Percentiles rank a stretch among this genome's conserved stretches.
These are phyloP conservation scores for Blepharisma undulans DNA, from an alignment of 169 alveolate species.

Conservation along the genomic window DNA sequence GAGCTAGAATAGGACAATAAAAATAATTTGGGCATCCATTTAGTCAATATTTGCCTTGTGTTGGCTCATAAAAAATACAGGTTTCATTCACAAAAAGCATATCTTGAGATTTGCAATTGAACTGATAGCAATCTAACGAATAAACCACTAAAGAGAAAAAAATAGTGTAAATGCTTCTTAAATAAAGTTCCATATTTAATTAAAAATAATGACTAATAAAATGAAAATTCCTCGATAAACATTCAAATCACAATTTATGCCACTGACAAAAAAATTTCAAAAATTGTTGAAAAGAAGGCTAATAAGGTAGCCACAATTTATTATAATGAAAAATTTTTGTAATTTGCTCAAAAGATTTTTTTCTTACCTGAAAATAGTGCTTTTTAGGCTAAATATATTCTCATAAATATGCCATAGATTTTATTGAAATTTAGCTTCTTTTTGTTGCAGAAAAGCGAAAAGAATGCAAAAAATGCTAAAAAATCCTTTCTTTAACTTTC, in stretches of 20 bases:
- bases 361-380: too few relatives aligned
- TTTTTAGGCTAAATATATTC: too few relatives aligned
- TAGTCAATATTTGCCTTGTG: background rate
- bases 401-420: too few relatives aligned
- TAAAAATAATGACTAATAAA: background rate
- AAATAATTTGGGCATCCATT: background rate
- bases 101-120: background rate
- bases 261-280: background rate
- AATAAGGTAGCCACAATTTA: background rate
- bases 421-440: too few relatives aligned
- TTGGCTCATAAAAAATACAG: background rate
- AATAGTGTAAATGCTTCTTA: background rate
- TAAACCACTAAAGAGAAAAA: background rate
- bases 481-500: too few relatives aligned
- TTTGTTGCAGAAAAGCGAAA: too few relatives aligned
- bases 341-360: too few relatives aligned
- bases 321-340: background rate
- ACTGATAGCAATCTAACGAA: background rate
- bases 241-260: background rate
- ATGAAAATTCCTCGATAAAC: background rate
- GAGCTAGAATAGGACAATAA: background rate
- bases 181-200: background rate
- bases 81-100: background rate
- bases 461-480: too few relatives aligned
- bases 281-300: background rate